Evolutionary conservation across 371 early-diverging fungal species (phyloP).

Genomic region (Apophysomyces ossiformis): DNA sequence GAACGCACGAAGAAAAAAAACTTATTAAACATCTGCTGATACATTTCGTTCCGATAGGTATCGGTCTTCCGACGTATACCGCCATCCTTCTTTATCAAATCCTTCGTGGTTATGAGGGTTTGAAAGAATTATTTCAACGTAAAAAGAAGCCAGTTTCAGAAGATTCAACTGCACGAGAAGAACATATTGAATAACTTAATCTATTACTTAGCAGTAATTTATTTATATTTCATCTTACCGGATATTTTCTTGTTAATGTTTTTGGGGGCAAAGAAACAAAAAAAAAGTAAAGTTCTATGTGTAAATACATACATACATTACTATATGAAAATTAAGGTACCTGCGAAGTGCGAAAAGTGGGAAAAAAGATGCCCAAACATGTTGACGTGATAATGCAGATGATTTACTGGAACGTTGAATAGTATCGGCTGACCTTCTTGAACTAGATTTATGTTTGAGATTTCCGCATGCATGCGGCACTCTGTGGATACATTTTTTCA

Average conservation of each 20-base stretch:
- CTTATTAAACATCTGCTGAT: background rate
- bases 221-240: too few species aligned
- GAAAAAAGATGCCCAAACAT: background rate
- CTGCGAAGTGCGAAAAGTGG: background rate
- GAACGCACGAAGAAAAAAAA: background rate
- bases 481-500: too few species aligned
- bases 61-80: conserved; percentile 23
- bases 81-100: conserved; percentile 27
- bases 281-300: too few species aligned
- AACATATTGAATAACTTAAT: background rate
- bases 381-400: conserved; percentile 8
- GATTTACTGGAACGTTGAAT: too few species aligned
- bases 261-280: too few species aligned
- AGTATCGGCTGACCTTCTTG: too few species aligned
- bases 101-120: conserved; percentile 26
- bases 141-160: background rate
- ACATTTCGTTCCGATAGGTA: background rate
- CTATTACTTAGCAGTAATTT: too few species aligned
- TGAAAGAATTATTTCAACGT: conserved; percentile 13
- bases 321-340: background rate
- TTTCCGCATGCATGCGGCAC: too few species aligned
- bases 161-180: background rate
- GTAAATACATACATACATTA: too few species aligned
- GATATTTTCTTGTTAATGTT: too few species aligned
- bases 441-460: too few species aligned